A percentile compares a stretch with the other conserved stretches of the same genome.
These are phyloP conservation scores for Phytopythium cucurbitacearum DNA, from an alignment of 352 stramenopile species.

Conservation along the genomic window DNA sequence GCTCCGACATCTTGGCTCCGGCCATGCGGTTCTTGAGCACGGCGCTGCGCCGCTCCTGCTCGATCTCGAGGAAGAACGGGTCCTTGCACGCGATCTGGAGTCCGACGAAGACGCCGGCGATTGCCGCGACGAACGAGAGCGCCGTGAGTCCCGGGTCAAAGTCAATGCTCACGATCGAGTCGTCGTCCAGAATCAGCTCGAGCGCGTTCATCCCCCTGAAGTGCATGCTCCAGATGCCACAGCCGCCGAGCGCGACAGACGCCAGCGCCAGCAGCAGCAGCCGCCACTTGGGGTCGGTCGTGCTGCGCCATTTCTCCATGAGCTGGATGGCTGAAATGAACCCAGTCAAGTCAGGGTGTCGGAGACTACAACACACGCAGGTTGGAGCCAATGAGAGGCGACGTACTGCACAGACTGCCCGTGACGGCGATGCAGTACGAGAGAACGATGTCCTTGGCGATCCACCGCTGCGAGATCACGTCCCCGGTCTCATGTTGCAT, in stretches of 20 bases:
- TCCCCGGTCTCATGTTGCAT: not conserved
- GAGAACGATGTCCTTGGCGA: constrained; percentile 12
- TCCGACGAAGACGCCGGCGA: constrained; percentile 38
- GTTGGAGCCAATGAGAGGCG: not conserved
- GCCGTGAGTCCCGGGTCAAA: constrained; percentile 37
- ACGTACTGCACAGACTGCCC: constrained; percentile 32
- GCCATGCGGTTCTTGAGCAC: constrained; percentile 4
- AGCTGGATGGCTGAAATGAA: constrained; percentile 37
- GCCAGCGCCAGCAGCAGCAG: constrained; percentile 20
- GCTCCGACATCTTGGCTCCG: constrained; percentile 8
- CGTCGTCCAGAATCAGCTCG: constrained; percentile 17
- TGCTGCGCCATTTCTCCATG: constrained; percentile 44
- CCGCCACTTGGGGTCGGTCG: constrained; percentile 12
- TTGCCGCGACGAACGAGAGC: constrained; percentile 29
- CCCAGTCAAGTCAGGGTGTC: not conserved
- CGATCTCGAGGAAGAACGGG: constrained; percentile 43
- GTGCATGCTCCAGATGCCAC: constrained; percentile 50
- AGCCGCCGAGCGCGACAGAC: constrained; percentile 28
- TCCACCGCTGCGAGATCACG: constrained; percentile 19
- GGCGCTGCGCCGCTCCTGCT: constrained; percentile 21
- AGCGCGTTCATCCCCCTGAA: constrained; percentile 47
- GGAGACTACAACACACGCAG: not conserved
- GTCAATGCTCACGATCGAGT: constrained; percentile 18
- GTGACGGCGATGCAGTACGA: constrained; percentile 31
- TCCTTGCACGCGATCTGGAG: constrained; percentile 36